Evolutionary conservation across 495 filamentous ascomycete species (phyloP), one percentile per base, ranked within the genome.

Genomic region (Apodospora peruviana): DNA sequence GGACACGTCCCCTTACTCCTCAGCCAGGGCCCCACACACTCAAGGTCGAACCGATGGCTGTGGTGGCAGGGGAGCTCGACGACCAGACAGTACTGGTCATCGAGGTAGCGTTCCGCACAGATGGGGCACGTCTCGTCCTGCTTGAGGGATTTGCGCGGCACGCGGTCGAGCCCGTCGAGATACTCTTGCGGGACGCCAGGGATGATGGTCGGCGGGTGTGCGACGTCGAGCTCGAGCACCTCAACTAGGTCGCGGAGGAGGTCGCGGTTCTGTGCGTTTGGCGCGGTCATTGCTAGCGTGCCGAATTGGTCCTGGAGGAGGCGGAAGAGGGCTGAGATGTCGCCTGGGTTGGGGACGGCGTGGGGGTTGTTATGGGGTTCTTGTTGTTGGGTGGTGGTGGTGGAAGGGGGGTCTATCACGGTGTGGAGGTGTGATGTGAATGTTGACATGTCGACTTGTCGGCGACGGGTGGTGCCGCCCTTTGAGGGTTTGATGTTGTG

Each of bases 11-110:
- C 84, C 64, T 95, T 86, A 51, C 93, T 76, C 59, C 84, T 77
- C 61, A 98, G 62, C 93, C 93, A 98, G 2, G 93, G 91, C 40
- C 78, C 76, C n/a, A 98, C 86, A 62, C 93, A 98, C 64, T 97
- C 91, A 12, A 96, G 67, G 65, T 98, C 93, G 68, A 95, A 96
- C 21, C 82, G 61, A 64, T 98, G 93, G 18, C 75, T 80, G 10
- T 76, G 75, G 57, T 91, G 83, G 60, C 93, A 98, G 19, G 90
- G 88, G 46, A 98, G 73, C 54, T 83, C 79, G 24, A 96, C 91
- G 14, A 96, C 91, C 11, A 98, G 76, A 17, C 88, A 86, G 55
- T 90, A 79, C 58, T 58, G 68, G 72, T 86, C 87, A 36, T 96
- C 90, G 14, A 96, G 62, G 57, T 89, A 96, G 29, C 73, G 69